Conservation (phyloP, 2,329 filamentous ascomycete species). For the Pyrenochaeta sp. region DNA sequence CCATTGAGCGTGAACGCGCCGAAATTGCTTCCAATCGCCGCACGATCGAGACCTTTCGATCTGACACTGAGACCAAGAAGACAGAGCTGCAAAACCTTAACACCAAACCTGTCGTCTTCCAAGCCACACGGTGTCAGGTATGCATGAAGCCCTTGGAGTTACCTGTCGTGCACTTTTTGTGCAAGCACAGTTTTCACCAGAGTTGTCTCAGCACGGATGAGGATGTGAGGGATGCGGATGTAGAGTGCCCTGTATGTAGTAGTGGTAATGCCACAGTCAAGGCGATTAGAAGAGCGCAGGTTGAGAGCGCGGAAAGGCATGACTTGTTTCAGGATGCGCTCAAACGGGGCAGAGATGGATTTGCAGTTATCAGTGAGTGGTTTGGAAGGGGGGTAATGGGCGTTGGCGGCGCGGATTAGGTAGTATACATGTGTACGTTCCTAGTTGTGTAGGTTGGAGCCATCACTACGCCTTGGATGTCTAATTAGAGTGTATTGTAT, state of each 20-base stretch:
- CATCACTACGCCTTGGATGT: no score
- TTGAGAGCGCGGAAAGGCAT: slow-evolving; percentile 85
- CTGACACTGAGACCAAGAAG: slow-evolving; percentile 82
- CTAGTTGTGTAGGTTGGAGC: background rate
- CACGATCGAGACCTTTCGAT: slow-evolving; percentile 82
- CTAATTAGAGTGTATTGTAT: no score
- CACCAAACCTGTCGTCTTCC: slow-evolving; percentile 86
- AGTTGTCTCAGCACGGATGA: slow-evolving; percentile 76
- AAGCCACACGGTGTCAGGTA: slow-evolving; percentile 84
- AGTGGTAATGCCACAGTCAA: slow-evolving; percentile 86
- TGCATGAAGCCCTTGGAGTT: slow-evolving; percentile 83
- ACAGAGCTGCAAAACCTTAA: slow-evolving; percentile 79
- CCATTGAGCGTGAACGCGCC: slow-evolving; percentile 85
- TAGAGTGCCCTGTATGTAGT: slow-evolving; percentile 88
- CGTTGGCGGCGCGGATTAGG: slow-evolving; percentile 44
- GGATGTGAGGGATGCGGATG: slow-evolving; percentile 67
- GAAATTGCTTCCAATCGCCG: slow-evolving; percentile 86
- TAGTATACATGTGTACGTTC: background rate
- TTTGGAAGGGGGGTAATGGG: slow-evolving; percentile 94
- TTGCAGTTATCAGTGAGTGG: slow-evolving; percentile 92
- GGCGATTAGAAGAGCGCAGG: slow-evolving; percentile 84
- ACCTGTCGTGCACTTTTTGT: slow-evolving; percentile 93
- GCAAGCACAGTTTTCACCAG: slow-evolving; percentile 97
- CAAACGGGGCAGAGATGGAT: slow-evolving; percentile 79
- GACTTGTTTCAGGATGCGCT: slow-evolving; percentile 88